Percentiles rank a stretch among this genome's conserved stretches.
These are phyloP conservation scores for Lodderomyces oxycetoniae DNA, from an alignment of 1,139 yeast genomes.

Conservation along the genomic window DNA sequence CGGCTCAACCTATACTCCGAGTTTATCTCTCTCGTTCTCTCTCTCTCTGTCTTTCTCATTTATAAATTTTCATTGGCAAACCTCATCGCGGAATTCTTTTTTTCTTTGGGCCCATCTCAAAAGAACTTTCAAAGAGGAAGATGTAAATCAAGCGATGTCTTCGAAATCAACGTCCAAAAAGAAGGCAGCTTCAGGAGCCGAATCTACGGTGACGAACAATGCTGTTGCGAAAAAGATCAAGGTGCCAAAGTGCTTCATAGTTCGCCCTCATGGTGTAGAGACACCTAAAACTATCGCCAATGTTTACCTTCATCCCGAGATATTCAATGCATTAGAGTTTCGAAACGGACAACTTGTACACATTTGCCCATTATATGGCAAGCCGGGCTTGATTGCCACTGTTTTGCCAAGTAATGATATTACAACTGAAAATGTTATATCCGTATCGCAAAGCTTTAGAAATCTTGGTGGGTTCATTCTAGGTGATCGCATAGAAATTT, in stretches of 20 bases:
- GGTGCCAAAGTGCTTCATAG: slow-evolving; percentile 47
- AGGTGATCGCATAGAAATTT: slow-evolving; percentile 66
- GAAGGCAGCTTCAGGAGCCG: slow-evolving; percentile 15
- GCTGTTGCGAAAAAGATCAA: slow-evolving; percentile 35
- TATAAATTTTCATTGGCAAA: too few relatives aligned
- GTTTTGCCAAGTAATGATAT: slow-evolving; percentile 33
- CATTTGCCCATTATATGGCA: slow-evolving; percentile 44
- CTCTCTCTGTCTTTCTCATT: too few relatives aligned
- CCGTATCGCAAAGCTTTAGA: slow-evolving; percentile 47
- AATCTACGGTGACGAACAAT: slow-evolving; percentile 18
- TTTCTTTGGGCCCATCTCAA: too few relatives aligned
- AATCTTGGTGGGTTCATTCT: slow-evolving; percentile 53
- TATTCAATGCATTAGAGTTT: slow-evolving; percentile 51
- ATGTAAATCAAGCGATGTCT: slow-evolving; percentile 19
- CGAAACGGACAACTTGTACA: slow-evolving; percentile 51
- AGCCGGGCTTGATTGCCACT: slow-evolving; percentile 45
- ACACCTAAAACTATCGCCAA: slow-evolving; percentile 31
- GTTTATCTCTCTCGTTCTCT: too few relatives aligned
- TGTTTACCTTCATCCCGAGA: slow-evolving; percentile 47
- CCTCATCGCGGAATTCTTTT: too few relatives aligned
- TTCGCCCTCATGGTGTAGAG: slow-evolving; percentile 44
- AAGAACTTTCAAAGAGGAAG: too few relatives aligned
- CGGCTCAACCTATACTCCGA: too few relatives aligned
- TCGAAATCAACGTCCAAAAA: slow-evolving; percentile 25
- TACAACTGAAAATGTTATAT: slow-evolving; percentile 50